phyloP scores from a whole-genome alignment of 352 stramenopile genomes.

The Phytophthora syringae region DNA sequence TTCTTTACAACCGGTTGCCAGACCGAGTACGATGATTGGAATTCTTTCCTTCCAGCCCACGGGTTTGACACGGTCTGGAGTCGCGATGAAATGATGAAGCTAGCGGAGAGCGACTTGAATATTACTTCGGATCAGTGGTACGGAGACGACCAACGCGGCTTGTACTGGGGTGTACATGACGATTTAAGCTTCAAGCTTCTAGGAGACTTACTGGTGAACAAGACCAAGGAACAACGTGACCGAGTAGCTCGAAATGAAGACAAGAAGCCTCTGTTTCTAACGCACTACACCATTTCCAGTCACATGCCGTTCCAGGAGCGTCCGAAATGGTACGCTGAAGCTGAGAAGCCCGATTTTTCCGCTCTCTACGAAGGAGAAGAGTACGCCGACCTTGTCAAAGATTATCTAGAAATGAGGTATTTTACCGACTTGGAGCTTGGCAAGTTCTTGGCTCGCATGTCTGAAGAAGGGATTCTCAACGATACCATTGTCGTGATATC shows the following conservation, averaged over 20 bases:
- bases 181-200: constrained; percentile 61
- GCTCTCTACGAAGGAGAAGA: constrained; percentile 38
- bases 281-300: constrained; percentile 68
- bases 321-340: constrained; percentile 46
- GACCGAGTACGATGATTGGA: constrained; percentile 51
- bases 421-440: constrained; percentile 60
- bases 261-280: constrained; percentile 60
- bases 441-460: constrained; percentile 62
- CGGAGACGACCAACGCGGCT: neutral
- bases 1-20: constrained; percentile 55
- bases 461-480: constrained; percentile 46
- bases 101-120: constrained; percentile 1
- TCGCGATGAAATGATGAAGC: neutral
- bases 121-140: constrained; percentile 1
- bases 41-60: constrained; percentile 55
- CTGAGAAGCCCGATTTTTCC: constrained; percentile 51
- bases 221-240: constrained; percentile 40
- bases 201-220: constrained; percentile 53
- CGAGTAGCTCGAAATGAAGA: constrained; percentile 23
- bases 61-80: constrained; percentile 52
- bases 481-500: constrained; percentile 63
- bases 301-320: constrained; percentile 46
- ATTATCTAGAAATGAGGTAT: constrained; percentile 58
- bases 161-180: constrained; percentile 58
- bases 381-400: constrained; percentile 33